Conservation (phyloP, 2,329 filamentous ascomycete species). For the Verticillium albo-atrum region DNA sequence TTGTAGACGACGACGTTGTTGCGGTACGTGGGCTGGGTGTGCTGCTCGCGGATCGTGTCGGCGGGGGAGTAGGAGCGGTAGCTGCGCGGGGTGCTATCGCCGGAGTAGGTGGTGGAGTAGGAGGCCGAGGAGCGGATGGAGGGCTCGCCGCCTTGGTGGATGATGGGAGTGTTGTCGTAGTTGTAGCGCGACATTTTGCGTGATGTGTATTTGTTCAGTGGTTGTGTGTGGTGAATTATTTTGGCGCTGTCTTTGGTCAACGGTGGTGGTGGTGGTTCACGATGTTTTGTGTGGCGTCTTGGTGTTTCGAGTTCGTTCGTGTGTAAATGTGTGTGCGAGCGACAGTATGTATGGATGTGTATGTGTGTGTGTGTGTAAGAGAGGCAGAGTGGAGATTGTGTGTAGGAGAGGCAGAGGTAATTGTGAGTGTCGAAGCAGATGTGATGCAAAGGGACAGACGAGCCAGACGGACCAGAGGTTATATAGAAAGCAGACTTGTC, state of each 20-base stretch:
- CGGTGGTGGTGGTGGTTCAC: background rate
- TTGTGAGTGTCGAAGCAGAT: too few species aligned
- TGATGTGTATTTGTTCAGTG: background rate
- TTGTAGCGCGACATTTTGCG: slow-evolving; percentile 14
- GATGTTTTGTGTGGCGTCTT: background rate
- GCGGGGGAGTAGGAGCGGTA: slow-evolving; percentile 23
- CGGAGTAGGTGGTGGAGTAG: slow-evolving; percentile 19
- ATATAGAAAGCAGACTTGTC: background rate
- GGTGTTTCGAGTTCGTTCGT: background rate
- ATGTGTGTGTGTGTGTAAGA: background rate
- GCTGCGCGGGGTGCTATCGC: slow-evolving; percentile 19
- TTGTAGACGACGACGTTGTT: slow-evolving; percentile 24
- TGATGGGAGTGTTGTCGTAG: slow-evolving; percentile 19
- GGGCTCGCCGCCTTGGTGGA: slow-evolving; percentile 26
- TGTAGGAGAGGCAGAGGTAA: too few species aligned
- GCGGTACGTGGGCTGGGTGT: slow-evolving; percentile 16
- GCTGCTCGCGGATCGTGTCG: slow-evolving; percentile 23
- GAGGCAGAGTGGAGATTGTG: background rate
- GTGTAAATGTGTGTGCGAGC: background rate
- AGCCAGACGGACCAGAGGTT: too few species aligned
- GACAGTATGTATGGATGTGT: background rate
- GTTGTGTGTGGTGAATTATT: slow-evolving; percentile 1
- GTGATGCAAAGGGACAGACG: too few species aligned
- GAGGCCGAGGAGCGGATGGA: slow-evolving; percentile 21
- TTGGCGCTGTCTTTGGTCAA: background rate